These are phyloP conservation scores for Cystofilobasidium bisporidii DNA, from an alignment of 768 basidiomycete genomes.

Conservation along the genomic window DNA sequence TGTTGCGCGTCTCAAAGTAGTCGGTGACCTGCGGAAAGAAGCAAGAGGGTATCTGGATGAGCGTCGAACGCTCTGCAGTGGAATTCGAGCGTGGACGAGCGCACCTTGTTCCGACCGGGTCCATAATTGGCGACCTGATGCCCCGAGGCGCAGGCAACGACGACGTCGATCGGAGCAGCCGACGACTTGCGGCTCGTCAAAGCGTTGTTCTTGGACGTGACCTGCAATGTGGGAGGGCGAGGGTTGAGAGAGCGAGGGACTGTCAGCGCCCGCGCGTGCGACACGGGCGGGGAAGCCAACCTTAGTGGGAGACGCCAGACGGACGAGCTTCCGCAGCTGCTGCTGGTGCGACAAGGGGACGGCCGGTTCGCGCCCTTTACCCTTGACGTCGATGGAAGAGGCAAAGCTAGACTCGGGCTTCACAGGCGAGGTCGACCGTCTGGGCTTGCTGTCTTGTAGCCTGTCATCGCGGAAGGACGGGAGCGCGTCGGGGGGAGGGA, in stretches of 20 bases:
- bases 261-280: neutral
- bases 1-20: conserved; percentile 4
- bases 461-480: too few species aligned
- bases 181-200: neutral
- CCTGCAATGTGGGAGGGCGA: neutral
- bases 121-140: conserved; percentile 19
- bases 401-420: neutral
- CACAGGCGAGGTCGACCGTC: neutral
- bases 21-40: neutral
- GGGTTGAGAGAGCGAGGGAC: too few species aligned
- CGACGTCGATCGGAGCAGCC: neutral
- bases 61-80: neutral
- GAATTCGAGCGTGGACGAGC: neutral
- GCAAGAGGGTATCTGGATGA: too few species aligned
- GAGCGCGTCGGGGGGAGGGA: neutral
- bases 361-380: neutral
- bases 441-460: neutral
- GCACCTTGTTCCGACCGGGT: conserved; percentile 7
- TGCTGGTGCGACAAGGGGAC: neutral
- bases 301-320: too few species aligned
- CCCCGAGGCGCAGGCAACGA: neutral
- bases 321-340: neutral
- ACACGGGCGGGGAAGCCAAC: neutral
- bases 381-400: neutral
- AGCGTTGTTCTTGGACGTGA: neutral